Base-by-base conservation (phyloP, 164 flowering plant species). In the Macadamia tetraphylla region DNA sequence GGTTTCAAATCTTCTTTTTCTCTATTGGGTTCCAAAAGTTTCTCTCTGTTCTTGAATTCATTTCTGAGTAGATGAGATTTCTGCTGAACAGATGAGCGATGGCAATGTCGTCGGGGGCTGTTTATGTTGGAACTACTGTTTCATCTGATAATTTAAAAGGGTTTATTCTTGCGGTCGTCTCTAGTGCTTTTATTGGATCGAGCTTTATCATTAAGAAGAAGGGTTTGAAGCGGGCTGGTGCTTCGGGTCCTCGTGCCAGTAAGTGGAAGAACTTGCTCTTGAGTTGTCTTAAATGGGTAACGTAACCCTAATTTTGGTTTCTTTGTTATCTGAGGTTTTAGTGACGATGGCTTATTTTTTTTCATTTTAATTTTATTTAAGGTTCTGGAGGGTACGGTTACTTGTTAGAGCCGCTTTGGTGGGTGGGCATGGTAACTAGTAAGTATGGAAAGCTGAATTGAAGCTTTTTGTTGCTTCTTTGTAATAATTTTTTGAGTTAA, bases 361-460 rank as follows among this genome's bases (percentile, higher is more conserved):
- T 14, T 31, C 5, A 2, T 5, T 35, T 35, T 35, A 2, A 35
- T 32, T 59, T 70, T 29, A 35, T 60, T 75, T 65, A 65, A 93
- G 98, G 92, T 72, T 77, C 74, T 35, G 97, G 98, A 23, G 97
- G 98, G 44, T 93, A 93, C 68, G 87, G 88, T 9, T 93, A 93
- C 71, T 65, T 93, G 76, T 67, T 79, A 57, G 86, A 93, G 84
- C 98, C 98, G 4, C 89, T 93, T n/a, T 93, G 98, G 98, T 93
- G 98, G 98, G 67, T 84, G 7, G 98, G 98, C 71, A 93, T 93
- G 98, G 62, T 86, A 1, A 86, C 92, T 30, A 91, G 98, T 93
- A 82, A 87, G 98, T 82, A 59, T 8, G 43, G 48, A 14, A 14
- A 44, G 9, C 15, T 73, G 32, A 60, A 15, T 51, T 58, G n/a